A percentile compares a stretch with the other conserved stretches of the same genome.
phyloP scores from a whole-genome alignment of 768 basidiomycete species.

The Podaxis sp. region DNA sequence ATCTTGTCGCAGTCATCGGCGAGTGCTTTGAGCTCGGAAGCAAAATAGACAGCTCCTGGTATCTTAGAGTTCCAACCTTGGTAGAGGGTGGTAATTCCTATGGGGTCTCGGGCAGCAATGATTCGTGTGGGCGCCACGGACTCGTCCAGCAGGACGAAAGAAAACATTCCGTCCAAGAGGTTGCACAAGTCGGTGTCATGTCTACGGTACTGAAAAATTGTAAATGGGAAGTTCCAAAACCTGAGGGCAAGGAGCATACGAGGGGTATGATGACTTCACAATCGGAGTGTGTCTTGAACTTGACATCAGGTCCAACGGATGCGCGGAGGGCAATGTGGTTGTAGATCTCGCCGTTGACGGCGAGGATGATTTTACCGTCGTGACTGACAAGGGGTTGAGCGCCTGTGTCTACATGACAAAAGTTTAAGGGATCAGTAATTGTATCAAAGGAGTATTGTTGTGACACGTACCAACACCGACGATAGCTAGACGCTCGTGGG shows the following conservation, averaged over 20 bases:
- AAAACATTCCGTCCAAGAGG: slow-evolving; percentile 97
- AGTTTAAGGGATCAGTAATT: slow-evolving; percentile 1
- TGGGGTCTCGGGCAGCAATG: slow-evolving; percentile 95
- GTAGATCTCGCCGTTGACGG: slow-evolving; percentile 99
- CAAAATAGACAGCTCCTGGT: slow-evolving; percentile 86
- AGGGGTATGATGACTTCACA: slow-evolving; percentile 96
- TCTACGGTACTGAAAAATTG: slow-evolving; percentile 69
- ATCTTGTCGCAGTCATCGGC: slow-evolving; percentile 92
- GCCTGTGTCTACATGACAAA: slow-evolving; percentile 70
- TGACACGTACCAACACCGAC: slow-evolving; percentile 86
- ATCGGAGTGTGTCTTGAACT: slow-evolving; percentile 97
- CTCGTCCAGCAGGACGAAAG: slow-evolving; percentile 94
- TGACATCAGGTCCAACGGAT: slow-evolving; percentile 57
- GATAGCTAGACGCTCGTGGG: slow-evolving; percentile 95
- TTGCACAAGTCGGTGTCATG: slow-evolving; percentile 73
- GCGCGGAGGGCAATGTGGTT: slow-evolving; percentile 87
- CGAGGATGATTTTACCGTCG: slow-evolving; percentile 79
- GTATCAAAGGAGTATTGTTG: not conserved
- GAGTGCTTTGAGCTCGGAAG: slow-evolving; percentile 94
- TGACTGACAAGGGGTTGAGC: slow-evolving; percentile 92
- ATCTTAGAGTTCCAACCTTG: slow-evolving; percentile 88
- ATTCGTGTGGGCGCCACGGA: slow-evolving; percentile 85
- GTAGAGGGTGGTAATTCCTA: slow-evolving; percentile 98
- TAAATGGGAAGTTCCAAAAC: not conserved
- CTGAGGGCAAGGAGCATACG: slow-evolving; percentile 38